Base-by-base conservation (phyloP, 345 rosid species). In the Syzygium grande region DNA sequence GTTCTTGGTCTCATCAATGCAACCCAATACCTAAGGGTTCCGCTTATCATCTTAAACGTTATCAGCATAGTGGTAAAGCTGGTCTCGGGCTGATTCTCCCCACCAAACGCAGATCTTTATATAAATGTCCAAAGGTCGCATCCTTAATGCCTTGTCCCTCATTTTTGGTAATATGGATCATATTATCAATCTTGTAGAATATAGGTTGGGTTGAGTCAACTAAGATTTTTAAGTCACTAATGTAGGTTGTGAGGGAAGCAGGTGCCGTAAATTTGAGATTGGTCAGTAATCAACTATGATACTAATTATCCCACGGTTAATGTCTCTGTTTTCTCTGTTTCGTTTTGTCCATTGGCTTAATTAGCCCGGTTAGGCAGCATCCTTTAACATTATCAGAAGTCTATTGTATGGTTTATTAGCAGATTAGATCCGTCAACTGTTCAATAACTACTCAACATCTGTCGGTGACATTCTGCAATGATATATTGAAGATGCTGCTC, bases 1-100 rank as follows among this genome's bases (percentile, higher is more conserved):
- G 87, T 94, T 88, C 91, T 93, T 25, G 98, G 98, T 89, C 95
- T 95, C 87, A 93, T 95, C 86, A 93, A 94, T 80, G 96, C 98
- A 41, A 92, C 93, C 23, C 96, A 94, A 86, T 95, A 94, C 88
- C 89, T 95, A 92, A 92, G 98, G 91, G 94, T 95, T 90, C 98
- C 98, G 52, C 98, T 94, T 77, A 92, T 93, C 84, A 88, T 95
- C 65, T 92, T 95, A 88, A 95, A 95, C 85, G 30, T 93, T 86
- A 89, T 94, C 85, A 92, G 92, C 92, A 94, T 95, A 87, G 88
- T 92, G 89, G 91, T 95, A 80, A 95, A 95, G 94, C 86, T 95
- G 88, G 94, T 95, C 51, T 94, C 98, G 51, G 96, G 98, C 86
- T 88, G 58, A 52, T 19, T 30, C 21, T 34, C 65, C 23, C 86